Evolutionary conservation across 2,329 filamentous ascomycete genomes (phyloP).

Genomic region (Exophiala alcalophila): DNA sequence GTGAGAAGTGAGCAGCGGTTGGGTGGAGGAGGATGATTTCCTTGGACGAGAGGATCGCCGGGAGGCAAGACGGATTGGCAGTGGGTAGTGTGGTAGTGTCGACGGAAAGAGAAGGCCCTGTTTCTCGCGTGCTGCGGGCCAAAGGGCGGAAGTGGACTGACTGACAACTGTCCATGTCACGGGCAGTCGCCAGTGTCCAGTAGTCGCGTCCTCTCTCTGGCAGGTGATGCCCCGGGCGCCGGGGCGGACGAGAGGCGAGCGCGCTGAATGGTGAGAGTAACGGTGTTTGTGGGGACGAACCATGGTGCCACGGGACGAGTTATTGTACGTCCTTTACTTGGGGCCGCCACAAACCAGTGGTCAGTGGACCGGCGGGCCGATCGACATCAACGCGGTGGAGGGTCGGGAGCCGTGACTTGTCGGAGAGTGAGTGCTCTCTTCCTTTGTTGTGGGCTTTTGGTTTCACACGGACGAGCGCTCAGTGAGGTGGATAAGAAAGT

Average conservation of each 20-base stretch:
- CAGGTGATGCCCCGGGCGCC: neutral
- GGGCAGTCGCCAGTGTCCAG: too few relatives aligned
- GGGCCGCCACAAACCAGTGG: too few relatives aligned
- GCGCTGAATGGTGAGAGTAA: conserved; percentile 9
- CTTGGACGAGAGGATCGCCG: conserved; percentile 17
- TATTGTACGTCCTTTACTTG: too few relatives aligned
- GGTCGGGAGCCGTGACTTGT: too few relatives aligned
- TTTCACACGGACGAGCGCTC: too few relatives aligned
- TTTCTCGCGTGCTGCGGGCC: conserved; percentile 1
- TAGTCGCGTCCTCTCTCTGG: too few relatives aligned
- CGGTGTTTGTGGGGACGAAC: neutral
- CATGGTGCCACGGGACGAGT: too few relatives aligned
- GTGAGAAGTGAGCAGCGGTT: neutral
- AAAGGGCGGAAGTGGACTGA: conserved; percentile 3
- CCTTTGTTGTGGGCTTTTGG: too few relatives aligned
- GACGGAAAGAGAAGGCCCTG: too few relatives aligned
- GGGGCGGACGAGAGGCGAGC: conserved; percentile 2
- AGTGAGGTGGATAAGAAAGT: too few relatives aligned
- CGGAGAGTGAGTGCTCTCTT: conserved; percentile 5
- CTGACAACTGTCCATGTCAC: too few relatives aligned
- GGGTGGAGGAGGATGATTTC: conserved; percentile 8
- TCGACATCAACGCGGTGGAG: conserved; percentile 21
- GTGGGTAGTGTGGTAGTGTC: too few relatives aligned
- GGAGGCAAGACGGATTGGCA: conserved; percentile 11
- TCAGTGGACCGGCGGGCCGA: conserved; percentile 15